These are phyloP conservation scores for Arthrinium phaeospermum DNA, from an alignment of 2,329 filamentous ascomycete species.

Conservation along the genomic window DNA sequence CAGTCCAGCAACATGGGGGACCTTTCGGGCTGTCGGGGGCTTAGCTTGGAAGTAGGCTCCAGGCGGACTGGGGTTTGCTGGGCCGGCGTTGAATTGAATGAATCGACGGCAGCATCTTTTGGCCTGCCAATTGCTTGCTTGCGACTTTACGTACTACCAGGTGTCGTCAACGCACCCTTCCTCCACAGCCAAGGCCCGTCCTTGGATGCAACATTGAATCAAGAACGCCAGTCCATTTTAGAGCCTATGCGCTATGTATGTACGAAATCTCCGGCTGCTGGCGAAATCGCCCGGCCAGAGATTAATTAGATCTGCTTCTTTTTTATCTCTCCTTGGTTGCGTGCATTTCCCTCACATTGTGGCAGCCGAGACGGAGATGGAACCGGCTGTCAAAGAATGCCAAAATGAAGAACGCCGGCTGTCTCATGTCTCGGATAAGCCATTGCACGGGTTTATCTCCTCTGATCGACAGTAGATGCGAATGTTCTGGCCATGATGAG, in stretches of 20 bases:
- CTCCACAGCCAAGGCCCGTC: slow-evolving; percentile 1
- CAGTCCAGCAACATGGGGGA: not conserved
- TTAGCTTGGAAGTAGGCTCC: not conserved
- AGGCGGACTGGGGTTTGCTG: not conserved
- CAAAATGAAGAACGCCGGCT: not conserved
- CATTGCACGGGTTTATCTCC: not conserved
- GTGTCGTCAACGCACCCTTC: slow-evolving; percentile 11
- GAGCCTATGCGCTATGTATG: slow-evolving; percentile 2
- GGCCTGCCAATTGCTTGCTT: not conserved
- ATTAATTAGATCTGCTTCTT: not conserved
- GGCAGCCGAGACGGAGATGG: not conserved
- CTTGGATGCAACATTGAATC: slow-evolving; percentile 8
- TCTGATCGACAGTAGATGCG: not conserved
- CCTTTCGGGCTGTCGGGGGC: not conserved
- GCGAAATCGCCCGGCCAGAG: not conserved
- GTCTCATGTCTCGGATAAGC: slow-evolving; percentile 16
- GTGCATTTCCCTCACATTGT: not conserved
- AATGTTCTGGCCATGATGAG: slow-evolving; percentile 7
- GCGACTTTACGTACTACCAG: not conserved
- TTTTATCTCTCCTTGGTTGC: not conserved
- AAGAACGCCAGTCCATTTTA: not conserved
- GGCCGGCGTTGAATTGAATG: not conserved
- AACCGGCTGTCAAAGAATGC: slow-evolving; percentile 11
- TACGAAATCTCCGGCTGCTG: slow-evolving; percentile 10
- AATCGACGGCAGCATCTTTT: slow-evolving; percentile 1